Percentiles rank a stretch among this genome's conserved stretches.
Conservation (phyloP, 2,329 filamentous ascomycete species). For the Claviceps fusiformis region DNA sequence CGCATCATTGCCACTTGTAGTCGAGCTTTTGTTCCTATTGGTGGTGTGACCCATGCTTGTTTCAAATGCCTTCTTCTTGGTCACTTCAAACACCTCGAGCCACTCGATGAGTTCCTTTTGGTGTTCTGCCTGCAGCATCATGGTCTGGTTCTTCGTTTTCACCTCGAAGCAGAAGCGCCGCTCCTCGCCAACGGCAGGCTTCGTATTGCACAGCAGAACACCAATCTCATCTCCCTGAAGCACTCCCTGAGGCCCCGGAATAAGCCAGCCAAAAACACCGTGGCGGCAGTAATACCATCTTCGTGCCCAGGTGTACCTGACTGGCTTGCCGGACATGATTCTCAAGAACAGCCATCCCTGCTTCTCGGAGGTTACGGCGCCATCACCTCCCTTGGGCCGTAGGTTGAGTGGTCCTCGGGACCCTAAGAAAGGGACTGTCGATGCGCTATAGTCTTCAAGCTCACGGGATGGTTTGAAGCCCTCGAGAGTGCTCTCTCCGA, state of each 20-base stretch:
- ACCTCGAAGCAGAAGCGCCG: slow-evolving; percentile 95
- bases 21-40: slow-evolving; percentile 24
- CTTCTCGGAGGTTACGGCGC: slow-evolving; percentile 54
- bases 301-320: slow-evolving; percentile 76
- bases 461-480: slow-evolving; percentile 73
- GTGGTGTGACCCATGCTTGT: slow-evolving; percentile 45
- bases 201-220: slow-evolving; percentile 83
- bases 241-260: slow-evolving; percentile 73
- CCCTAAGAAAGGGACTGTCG: slow-evolving; percentile 77
- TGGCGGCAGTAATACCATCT: slow-evolving; percentile 95
- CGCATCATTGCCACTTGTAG: slow-evolving; percentile 44
- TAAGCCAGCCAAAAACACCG: slow-evolving; percentile 89
- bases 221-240: slow-evolving; percentile 94
- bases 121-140: slow-evolving; percentile 84
- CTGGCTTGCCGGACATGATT: slow-evolving; percentile 73
- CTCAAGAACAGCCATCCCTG: slow-evolving; percentile 89
- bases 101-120: slow-evolving; percentile 87
- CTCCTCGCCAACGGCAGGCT: slow-evolving; percentile 83
- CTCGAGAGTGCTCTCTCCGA: slow-evolving; percentile 63
- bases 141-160: slow-evolving; percentile 88
- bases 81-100: slow-evolving; percentile 85
- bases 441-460: slow-evolving; percentile 81
- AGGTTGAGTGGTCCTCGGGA: slow-evolving; percentile 53
- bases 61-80: slow-evolving; percentile 85
- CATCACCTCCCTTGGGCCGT: slow-evolving; percentile 39